Base-by-base conservation (phyloP, 441 rosid species). In the Breynia disticha region DNA sequence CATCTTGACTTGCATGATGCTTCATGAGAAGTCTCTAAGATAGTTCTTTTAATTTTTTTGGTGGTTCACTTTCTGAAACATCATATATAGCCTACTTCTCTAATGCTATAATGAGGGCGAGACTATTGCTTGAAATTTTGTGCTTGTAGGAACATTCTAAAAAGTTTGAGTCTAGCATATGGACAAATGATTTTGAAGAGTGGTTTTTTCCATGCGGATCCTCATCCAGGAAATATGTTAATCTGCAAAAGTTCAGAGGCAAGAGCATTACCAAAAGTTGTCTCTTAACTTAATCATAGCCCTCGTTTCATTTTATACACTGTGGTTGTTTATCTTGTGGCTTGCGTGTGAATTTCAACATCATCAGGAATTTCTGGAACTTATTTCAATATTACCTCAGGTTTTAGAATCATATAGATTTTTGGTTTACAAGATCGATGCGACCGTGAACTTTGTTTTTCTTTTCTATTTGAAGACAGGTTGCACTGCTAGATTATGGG, bases 191-290 rank as follows among this genome's bases (percentile, higher is more conserved):
- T 91, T 70, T 74, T 91, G 74, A 88, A 82, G 80, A 87, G 94
- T 57, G 97, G 95, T 60, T 86, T 78, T 81, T 88, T 88, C 79
- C 98, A 86, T 54, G 95, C 95, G n/a, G 97, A 91, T 81, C 95
- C 97, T 41, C 97, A 91, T 72, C 98, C 97, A 2, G 98, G 97
- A 67, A 91, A 88, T 72, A 88, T 91, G 61, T 68, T 88, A 74
- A 91, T 86, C 49, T 86, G 94, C 66, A 73, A 78, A 73, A 95
- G 89, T 71, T 85, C 90, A 57, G 79, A 88, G 97, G 98, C 76
- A 74, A 79, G 98, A 75, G 43, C 20, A 56, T 67, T 18, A 43
- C 49, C 54, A 42, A 9, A 24, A 48, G 64, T 46, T 63, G 28
- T 60, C 32, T 24, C 32, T 24, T 52, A 1, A 24, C 38, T 43